Conservation (phyloP, 2,329 filamentous ascomycete genomes). For the Hypoxylon sp. region DNA sequence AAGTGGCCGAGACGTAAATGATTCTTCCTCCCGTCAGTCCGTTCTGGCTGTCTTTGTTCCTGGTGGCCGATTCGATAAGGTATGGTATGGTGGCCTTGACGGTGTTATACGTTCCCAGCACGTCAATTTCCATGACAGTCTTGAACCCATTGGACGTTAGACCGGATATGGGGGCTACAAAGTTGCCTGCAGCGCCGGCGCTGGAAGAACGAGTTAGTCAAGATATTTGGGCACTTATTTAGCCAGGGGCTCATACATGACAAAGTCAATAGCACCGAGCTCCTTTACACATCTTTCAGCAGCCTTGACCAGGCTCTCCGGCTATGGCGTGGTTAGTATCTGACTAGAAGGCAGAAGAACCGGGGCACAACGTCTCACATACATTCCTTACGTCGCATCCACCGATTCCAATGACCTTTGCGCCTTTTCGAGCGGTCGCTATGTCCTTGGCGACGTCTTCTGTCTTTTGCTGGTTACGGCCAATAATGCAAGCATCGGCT, state of each 20-base stretch:
- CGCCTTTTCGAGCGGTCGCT: slow-evolving; percentile 76
- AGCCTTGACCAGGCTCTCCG: slow-evolving; percentile 72
- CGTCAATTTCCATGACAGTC: slow-evolving; percentile 94
- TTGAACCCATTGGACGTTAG: slow-evolving; percentile 92
- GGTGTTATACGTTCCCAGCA: slow-evolving; percentile 92
- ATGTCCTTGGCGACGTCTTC: slow-evolving; percentile 82
- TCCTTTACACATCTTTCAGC: slow-evolving; percentile 82
- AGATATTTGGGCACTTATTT: background rate
- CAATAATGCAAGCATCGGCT: slow-evolving; percentile 92
- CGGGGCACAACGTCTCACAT: slow-evolving; percentile 38
- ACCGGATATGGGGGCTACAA: slow-evolving; percentile 83
- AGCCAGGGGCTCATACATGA: slow-evolving; percentile 71
- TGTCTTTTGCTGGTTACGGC: slow-evolving; percentile 88
- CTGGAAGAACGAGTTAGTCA: slow-evolving; percentile 53
- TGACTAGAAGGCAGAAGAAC: background rate
- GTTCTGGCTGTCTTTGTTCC: slow-evolving; percentile 65
- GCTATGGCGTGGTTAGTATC: slow-evolving; percentile 46
- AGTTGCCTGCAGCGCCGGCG: slow-evolving; percentile 95
- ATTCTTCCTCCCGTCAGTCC: slow-evolving; percentile 81
- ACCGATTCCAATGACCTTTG: slow-evolving; percentile 87
- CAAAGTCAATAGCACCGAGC: slow-evolving; percentile 88
- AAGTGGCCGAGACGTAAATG: slow-evolving; percentile 87
- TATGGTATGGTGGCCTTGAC: slow-evolving; percentile 90
- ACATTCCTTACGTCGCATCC: slow-evolving; percentile 79
- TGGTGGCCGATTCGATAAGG: slow-evolving; percentile 75